Conservation (phyloP, 2,329 filamentous ascomycete genomes). For the Monilinia fructicola region DNA sequence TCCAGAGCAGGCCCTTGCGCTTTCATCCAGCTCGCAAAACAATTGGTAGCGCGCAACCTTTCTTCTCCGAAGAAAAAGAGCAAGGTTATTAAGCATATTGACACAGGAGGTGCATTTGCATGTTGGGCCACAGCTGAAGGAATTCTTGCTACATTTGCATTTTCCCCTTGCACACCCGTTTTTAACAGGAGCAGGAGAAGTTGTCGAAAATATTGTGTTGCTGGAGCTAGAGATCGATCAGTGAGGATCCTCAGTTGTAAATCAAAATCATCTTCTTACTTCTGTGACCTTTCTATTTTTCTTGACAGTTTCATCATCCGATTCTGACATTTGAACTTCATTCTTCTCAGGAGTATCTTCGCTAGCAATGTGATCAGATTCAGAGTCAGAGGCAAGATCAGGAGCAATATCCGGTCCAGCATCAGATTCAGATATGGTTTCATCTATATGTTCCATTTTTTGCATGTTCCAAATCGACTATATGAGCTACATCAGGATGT, state of each 20-base stretch:
- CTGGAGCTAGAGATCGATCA: slow-evolving; percentile 9
- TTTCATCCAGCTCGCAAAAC: slow-evolving; percentile 17
- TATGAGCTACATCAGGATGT: slow-evolving; percentile 10
- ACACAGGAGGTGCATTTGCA: slow-evolving; percentile 21
- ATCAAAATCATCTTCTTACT: slow-evolving; percentile 6
- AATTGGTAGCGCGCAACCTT: slow-evolving; percentile 14
- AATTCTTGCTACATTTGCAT: slow-evolving; percentile 19
- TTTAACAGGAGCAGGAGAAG: slow-evolving; percentile 13
- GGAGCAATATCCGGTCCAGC: neutral
- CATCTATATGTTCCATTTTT: slow-evolving; percentile 18
- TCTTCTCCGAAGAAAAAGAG: slow-evolving; percentile 16
- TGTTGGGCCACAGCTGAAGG: slow-evolving; percentile 4
- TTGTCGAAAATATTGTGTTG: neutral
- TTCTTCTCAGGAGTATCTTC: neutral
- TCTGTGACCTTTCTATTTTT: slow-evolving; percentile 17
- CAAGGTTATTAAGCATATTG: slow-evolving; percentile 10
- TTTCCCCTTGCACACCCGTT: neutral
- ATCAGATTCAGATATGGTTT: neutral
- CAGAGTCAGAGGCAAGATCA: neutral
- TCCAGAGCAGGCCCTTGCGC: neutral
- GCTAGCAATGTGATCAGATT: too few species aligned
- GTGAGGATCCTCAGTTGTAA: neutral
- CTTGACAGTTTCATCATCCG: neutral
- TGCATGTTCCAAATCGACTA: slow-evolving; percentile 17
- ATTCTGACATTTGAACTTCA: neutral